These are phyloP conservation scores for Tolypocladium guangdongense DNA, from an alignment of 2,329 filamentous ascomycete species.

Conservation along the genomic window DNA sequence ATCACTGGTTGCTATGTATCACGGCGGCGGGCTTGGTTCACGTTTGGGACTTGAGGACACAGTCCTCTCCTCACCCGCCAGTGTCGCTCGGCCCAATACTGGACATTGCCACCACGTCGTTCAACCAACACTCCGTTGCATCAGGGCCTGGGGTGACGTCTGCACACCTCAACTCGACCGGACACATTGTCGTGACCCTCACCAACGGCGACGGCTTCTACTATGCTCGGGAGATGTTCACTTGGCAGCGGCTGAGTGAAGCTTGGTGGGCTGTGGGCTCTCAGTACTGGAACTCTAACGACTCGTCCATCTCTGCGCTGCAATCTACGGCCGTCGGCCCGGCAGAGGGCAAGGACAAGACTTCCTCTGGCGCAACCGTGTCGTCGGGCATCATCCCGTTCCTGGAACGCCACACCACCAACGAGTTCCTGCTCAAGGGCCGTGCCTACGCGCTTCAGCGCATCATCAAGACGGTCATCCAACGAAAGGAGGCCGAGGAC, in stretches of 20 bases:
- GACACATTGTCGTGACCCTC: slow-evolving; percentile 77
- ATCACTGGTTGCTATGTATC: slow-evolving; percentile 82
- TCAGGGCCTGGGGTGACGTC: slow-evolving; percentile 78
- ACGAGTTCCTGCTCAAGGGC: slow-evolving; percentile 82
- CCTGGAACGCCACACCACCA: slow-evolving; percentile 89
- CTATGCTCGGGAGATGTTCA: slow-evolving; percentile 75
- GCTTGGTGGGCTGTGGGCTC: slow-evolving; percentile 97
- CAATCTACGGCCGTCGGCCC: slow-evolving; percentile 58
- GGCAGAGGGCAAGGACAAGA: slow-evolving; percentile 31
- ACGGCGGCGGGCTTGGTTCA: slow-evolving; percentile 81
- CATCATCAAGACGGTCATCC: slow-evolving; percentile 79
- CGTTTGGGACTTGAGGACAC: slow-evolving; percentile 83
- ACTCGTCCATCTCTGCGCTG: slow-evolving; percentile 74
- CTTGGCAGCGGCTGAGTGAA: slow-evolving; percentile 93
- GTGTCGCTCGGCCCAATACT: slow-evolving; percentile 81
- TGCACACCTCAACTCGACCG: slow-evolving; percentile 79
- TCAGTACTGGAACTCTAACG: slow-evolving; percentile 98
- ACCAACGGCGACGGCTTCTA: slow-evolving; percentile 91
- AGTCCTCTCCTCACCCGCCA: slow-evolving; percentile 78
- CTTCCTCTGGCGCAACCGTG: slow-evolving; percentile 43
- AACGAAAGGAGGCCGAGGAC: slow-evolving; percentile 80
- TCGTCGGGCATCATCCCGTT: slow-evolving; percentile 90
- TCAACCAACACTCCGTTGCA: slow-evolving; percentile 65
- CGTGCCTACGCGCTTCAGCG: slow-evolving; percentile 85
- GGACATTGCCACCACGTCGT: slow-evolving; percentile 70